Conservation (phyloP, 441 rosid genomes). For the Gossypium davidsonii region DNA sequence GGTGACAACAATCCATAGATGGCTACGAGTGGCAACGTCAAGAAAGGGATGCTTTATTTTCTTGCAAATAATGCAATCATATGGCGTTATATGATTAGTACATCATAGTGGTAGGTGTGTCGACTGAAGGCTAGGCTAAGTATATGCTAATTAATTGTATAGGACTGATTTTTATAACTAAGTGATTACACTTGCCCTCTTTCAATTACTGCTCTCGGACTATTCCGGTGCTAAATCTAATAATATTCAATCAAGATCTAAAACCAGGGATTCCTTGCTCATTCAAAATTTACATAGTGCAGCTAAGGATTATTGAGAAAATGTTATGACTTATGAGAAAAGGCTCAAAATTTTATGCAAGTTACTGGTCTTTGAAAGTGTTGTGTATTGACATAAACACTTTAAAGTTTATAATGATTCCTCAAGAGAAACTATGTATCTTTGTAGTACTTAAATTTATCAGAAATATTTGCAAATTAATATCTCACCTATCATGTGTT, state of each 20-base stretch:
- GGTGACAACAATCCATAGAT: neutral
- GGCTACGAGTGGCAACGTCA: conserved; percentile 1
- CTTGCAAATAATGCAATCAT: neutral
- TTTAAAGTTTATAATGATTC: too few species aligned
- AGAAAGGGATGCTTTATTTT: conserved; percentile 3
- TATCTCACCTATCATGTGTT: too few species aligned
- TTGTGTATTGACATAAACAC: too few species aligned
- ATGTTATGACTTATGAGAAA: too few species aligned
- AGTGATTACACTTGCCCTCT: neutral
- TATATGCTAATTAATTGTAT: neutral
- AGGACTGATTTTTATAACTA: neutral
- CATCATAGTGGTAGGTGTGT: neutral
- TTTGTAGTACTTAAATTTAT: too few species aligned
- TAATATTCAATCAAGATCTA: neutral
- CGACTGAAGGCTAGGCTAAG: neutral
- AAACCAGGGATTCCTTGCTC: neutral
- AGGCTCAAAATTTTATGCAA: too few species aligned
- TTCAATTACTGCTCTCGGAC: neutral
- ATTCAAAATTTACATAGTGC: neutral
- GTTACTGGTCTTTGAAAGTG: too few species aligned
- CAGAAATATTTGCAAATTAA: too few species aligned
- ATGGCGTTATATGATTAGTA: neutral
- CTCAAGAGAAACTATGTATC: too few species aligned
- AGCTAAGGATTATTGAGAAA: too few species aligned
- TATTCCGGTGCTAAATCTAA: neutral